Conservation (phyloP, 768 basidiomycete species). For the Boletus tomentosulus region DNA sequence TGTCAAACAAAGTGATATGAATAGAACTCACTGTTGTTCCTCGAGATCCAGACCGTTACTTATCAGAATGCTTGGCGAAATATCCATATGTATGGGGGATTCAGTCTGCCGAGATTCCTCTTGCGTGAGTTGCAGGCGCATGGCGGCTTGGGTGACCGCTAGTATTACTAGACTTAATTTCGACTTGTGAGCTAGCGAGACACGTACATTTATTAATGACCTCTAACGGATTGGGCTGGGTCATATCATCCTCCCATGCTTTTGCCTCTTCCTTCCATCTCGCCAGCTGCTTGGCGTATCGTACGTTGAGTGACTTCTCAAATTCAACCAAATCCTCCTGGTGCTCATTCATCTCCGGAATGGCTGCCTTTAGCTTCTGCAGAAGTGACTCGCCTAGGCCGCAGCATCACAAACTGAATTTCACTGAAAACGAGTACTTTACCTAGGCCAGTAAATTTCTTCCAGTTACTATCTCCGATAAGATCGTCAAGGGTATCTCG, state of each 20-base stretch:
- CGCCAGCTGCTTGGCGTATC: neutral
- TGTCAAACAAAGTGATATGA: too few relatives aligned
- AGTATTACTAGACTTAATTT: neutral
- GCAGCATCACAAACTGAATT: too few relatives aligned
- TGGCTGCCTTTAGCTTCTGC: neutral
- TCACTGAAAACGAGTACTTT: neutral
- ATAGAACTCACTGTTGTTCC: constrained; percentile 16
- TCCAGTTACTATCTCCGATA: neutral
- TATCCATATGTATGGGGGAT: constrained; percentile 1
- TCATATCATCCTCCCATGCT: neutral
- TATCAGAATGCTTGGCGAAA: constrained; percentile 14
- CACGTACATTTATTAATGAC: too few relatives aligned
- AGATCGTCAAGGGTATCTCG: neutral
- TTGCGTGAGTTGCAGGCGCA: constrained; percentile 7
- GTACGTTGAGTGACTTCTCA: neutral
- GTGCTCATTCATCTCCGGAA: constrained; percentile 6
- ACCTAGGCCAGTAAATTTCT: neutral
- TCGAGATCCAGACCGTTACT: constrained; percentile 15
- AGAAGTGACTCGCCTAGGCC: neutral
- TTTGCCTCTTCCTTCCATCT: neutral
- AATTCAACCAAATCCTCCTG: constrained; percentile 3
- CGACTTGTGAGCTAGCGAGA: neutral
- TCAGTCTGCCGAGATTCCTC: too few relatives aligned
- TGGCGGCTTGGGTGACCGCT: constrained; percentile 7
- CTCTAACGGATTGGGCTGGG: constrained; percentile 6